These are phyloP conservation scores for Scheffersomyces insectosa DNA, from an alignment of 1,139 yeast genomes.

Conservation along the genomic window DNA sequence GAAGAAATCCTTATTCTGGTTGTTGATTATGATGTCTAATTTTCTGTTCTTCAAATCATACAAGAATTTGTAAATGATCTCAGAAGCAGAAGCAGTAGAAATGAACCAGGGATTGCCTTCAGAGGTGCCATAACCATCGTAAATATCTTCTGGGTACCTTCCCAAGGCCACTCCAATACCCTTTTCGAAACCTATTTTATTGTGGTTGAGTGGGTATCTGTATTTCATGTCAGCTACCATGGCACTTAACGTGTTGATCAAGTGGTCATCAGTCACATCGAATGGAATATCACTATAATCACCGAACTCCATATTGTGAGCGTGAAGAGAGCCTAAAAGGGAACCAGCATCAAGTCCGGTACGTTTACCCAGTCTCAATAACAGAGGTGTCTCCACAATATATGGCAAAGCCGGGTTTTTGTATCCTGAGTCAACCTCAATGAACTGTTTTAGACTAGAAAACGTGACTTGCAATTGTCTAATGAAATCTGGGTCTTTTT, in stretches of 20 bases:
- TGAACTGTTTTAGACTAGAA: conserved; percentile 36
- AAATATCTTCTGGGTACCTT: conserved; percentile 90
- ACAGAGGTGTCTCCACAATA: conserved; percentile 68
- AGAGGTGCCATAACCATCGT: conserved; percentile 72
- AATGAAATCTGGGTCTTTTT: conserved; percentile 31
- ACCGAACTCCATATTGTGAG: conserved; percentile 53
- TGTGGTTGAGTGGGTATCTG: conserved; percentile 73
- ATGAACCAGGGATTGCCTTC: conserved; percentile 97
- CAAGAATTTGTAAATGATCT: conserved; percentile 45
- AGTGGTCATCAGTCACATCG: conserved; percentile 53
- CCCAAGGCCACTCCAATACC: conserved; percentile 76
- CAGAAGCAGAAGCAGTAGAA: conserved; percentile 80
- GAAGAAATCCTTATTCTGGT: conserved; percentile 30
- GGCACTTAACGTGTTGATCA: conserved; percentile 59
- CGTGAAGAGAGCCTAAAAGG: conserved; percentile 63
- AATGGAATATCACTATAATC: conserved; percentile 51
- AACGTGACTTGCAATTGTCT: conserved; percentile 6
- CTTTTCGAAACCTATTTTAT: conserved; percentile 30
- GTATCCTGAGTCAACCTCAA: conserved; percentile 47
- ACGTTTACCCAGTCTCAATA: conserved; percentile 42
- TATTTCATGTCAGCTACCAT: conserved; percentile 67
- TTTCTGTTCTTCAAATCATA: conserved; percentile 24
- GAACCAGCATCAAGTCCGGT: conserved; percentile 82
- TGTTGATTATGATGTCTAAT: conserved; percentile 27
- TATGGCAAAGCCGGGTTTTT: conserved; percentile 46